Base-by-base conservation (phyloP, 2,329 filamentous ascomycete genomes). In the Alternaria triticimaculans region DNA sequence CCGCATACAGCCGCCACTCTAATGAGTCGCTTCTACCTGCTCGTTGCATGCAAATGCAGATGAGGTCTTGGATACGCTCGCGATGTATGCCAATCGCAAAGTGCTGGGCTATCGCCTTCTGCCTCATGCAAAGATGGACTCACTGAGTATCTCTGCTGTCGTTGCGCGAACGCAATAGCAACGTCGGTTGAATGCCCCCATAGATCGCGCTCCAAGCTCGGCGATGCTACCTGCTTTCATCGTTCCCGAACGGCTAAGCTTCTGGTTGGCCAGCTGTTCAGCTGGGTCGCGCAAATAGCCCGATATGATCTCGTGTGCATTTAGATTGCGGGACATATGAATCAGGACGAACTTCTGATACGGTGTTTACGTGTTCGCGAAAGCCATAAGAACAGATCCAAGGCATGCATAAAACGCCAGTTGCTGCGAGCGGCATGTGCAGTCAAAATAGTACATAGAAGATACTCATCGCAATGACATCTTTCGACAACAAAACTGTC, bases 401-500 rank as follows among this genome's bases (percentile, higher is more conserved):
- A 21, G 37, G 43, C 10, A 41, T 55, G 25, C 21, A 55, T 44
- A 28, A 45, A 28, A 30, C 11, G 21, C 21, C 21, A 14, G 15
- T 14, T 15, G 14, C 45, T 23, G 46, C 20, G 12, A 26, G 10
- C n/a, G n/a, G 10, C 10, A n/a, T 30, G 9, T 10, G 26, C 12
- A 10, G 18, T 14, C 25, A 28, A 20, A 9, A 49, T 11, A 41
- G 20, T 41, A 21, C 30, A 14, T 33, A 33, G 30, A 14, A 14
- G 12, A 14, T 21, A 11, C 11, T 18, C 14, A 21, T 23, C 20
- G 50, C 45, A 20, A 68, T 66, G 64, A 23, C 57, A n/a, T 60
- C 56, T 41, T 49, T 51, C n/a, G 55, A 69, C 9, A 66, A 70
- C 44, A 57, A 43, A 25, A 41, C 7, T 14, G 44, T 70, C 30